These are phyloP conservation scores for Aspergillus brasiliensis DNA, from an alignment of 2,329 filamentous ascomycete genomes.

Conservation along the genomic window DNA sequence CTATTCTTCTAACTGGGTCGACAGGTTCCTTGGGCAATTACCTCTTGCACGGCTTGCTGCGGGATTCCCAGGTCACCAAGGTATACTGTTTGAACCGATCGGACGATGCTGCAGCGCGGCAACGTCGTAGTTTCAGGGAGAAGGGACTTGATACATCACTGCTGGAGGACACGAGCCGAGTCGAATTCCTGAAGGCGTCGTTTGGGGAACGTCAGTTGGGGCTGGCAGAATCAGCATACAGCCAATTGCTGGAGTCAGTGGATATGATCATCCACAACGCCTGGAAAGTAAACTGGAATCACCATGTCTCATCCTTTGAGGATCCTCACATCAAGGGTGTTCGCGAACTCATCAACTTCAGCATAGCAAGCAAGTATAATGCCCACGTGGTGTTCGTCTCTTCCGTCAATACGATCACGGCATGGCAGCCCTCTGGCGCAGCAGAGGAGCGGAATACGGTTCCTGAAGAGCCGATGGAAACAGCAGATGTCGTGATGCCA, in stretches of 20 bases:
- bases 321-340: conserved; percentile 32
- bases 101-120: too few relatives aligned
- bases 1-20: too few relatives aligned
- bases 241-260: conserved; percentile 14
- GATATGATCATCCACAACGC: conserved; percentile 40
- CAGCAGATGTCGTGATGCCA: conserved; percentile 28
- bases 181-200: too few relatives aligned
- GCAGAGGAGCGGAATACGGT: not conserved
- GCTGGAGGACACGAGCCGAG: too few relatives aligned
- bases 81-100: too few relatives aligned
- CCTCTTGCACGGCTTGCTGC: too few relatives aligned
- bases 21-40: too few relatives aligned
- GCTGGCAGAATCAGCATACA: not conserved
- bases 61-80: too few relatives aligned
- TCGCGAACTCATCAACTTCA: conserved; percentile 29
- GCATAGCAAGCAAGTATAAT: conserved; percentile 15
- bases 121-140: too few relatives aligned
- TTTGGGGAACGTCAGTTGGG: too few relatives aligned
- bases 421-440: conserved; percentile 10
- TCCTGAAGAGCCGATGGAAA: not conserved
- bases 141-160: too few relatives aligned
- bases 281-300: conserved; percentile 43
- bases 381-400: conserved; percentile 33
- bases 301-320: conserved; percentile 32
- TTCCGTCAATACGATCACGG: conserved; percentile 27